Percentiles rank a stretch among this genome's conserved stretches.
Conservation (phyloP, 2,329 filamentous ascomycete genomes). For the Penicillium thymicola region DNA sequence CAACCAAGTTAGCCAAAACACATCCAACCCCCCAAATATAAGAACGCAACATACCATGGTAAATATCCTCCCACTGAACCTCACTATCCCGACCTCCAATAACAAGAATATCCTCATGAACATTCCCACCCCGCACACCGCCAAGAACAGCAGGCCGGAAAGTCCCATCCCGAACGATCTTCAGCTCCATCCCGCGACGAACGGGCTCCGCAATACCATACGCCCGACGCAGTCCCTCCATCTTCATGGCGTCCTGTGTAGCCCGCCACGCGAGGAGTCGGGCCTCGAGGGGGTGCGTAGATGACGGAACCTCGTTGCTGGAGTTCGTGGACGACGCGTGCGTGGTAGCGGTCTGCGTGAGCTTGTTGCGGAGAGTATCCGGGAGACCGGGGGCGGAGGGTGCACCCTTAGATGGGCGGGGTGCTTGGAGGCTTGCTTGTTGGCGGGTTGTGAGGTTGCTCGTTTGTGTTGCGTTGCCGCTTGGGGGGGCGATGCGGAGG, state of each 20-base stretch:
- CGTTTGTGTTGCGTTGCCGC: conserved; percentile 63
- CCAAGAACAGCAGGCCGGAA: conserved; percentile 73
- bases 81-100: conserved; percentile 68
- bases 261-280: conserved; percentile 86
- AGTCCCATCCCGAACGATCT: conserved; percentile 71
- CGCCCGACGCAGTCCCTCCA: conserved; percentile 79
- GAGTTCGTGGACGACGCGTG: conserved; percentile 44
- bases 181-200: conserved; percentile 89
- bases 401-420: conserved; percentile 62
- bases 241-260: conserved; percentile 82
- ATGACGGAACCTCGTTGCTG: conserved; percentile 48
- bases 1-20: conserved; percentile 7
- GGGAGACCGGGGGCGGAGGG: conserved; percentile 91
- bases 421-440: conserved; percentile 43
- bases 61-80: conserved; percentile 92
- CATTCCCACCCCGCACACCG: conserved; percentile 55
- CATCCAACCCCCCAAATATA: background rate
- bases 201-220: conserved; percentile 94
- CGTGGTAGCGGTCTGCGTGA: conserved; percentile 59
- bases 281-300: conserved; percentile 83
- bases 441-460: conserved; percentile 61
- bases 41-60: conserved; percentile 55
- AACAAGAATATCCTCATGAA: conserved; percentile 83
- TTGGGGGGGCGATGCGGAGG: conserved; percentile 80
- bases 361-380: conserved; percentile 84